A percentile compares a stretch with the other conserved stretches of the same genome.
These are phyloP conservation scores for Candida caryicola DNA, from an alignment of 805 yeast genomes.

Conservation along the genomic window DNA sequence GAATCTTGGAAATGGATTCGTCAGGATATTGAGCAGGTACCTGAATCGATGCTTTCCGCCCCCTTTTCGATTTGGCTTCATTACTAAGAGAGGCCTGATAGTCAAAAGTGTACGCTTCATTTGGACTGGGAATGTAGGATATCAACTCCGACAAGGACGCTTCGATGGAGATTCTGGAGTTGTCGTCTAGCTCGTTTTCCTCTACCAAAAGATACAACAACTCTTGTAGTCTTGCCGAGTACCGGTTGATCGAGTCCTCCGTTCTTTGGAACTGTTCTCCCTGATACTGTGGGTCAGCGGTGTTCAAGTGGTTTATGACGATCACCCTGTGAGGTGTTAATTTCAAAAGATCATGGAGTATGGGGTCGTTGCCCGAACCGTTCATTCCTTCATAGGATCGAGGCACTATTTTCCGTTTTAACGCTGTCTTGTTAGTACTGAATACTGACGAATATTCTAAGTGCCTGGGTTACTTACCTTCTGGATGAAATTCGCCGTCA, in stretches of 20 bases:
- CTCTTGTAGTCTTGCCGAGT: slow-evolving; percentile 32
- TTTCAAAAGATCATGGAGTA: slow-evolving; percentile 29
- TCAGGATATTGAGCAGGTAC: slow-evolving; percentile 28
- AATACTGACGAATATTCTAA: neutral
- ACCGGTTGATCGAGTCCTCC: slow-evolving; percentile 24
- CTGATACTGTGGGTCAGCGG: slow-evolving; percentile 2
- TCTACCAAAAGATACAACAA: slow-evolving; percentile 27
- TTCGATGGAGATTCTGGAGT: slow-evolving; percentile 28
- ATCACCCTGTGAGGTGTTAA: slow-evolving; percentile 24
- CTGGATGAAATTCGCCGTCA: slow-evolving; percentile 7
- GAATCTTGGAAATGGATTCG: slow-evolving; percentile 32
- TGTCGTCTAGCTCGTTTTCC: slow-evolving; percentile 27
- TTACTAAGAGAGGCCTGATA: neutral
- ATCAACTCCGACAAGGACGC: slow-evolving; percentile 23
- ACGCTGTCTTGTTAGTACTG: slow-evolving; percentile 12
- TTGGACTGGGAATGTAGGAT: slow-evolving; percentile 23
- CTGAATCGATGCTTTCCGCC: neutral
- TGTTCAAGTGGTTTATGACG: slow-evolving; percentile 5
- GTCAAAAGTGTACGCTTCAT: slow-evolving; percentile 11
- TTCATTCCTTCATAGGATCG: slow-evolving; percentile 3
- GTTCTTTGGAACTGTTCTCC: slow-evolving; percentile 2
- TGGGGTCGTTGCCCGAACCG: slow-evolving; percentile 25
- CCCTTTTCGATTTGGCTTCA: neutral
- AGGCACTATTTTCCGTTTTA: slow-evolving; percentile 12
- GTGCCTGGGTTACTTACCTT: slow-evolving; percentile 4